A percentile compares a stretch with the other conserved stretches of the same genome.
Evolutionary conservation across 2,329 filamentous ascomycete genomes (phyloP).

Genomic region (Pseudogymnoascus sp.): DNA sequence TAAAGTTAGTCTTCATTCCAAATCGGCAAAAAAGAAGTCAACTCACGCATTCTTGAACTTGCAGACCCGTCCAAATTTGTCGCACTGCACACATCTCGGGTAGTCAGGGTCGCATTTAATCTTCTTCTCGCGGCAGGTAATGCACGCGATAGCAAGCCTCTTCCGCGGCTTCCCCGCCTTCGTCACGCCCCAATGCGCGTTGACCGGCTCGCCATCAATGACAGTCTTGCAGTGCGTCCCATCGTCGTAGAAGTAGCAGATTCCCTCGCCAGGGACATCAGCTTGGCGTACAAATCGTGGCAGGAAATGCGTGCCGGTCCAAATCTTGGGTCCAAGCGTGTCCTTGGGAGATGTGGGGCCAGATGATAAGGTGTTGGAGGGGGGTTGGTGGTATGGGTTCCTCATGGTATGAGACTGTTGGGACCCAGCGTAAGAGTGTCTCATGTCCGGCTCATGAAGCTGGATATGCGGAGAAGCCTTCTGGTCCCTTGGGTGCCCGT

Average conservation of each 20-base stretch:
- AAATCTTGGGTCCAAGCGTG: constrained; percentile 58
- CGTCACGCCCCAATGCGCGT: constrained; percentile 87
- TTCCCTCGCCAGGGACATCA: constrained; percentile 67
- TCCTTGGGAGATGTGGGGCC: constrained; percentile 41
- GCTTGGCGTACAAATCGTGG: constrained; percentile 56
- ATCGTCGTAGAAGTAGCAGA: constrained; percentile 82
- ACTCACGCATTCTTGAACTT: constrained; percentile 80
- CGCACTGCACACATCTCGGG: constrained; percentile 82
- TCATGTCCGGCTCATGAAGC: constrained; percentile 18
- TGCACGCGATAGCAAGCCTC: constrained; percentile 81
- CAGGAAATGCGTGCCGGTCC: constrained; percentile 59
- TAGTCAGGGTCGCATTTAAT: constrained; percentile 91
- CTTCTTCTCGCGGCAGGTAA: constrained; percentile 93
- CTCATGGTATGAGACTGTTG: constrained; percentile 12
- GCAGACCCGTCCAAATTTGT: constrained; percentile 82
- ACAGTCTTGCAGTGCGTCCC: constrained; percentile 73
- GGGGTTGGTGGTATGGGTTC: constrained; percentile 13
- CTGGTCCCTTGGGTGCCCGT: constrained; percentile 17
- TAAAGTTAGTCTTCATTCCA: constrained; percentile 30
- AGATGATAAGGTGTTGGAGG: constrained; percentile 18
- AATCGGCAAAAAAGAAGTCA: neutral
- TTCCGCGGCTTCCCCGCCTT: constrained; percentile 92
- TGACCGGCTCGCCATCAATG: constrained; percentile 80
- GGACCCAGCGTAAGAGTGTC: constrained; percentile 19
- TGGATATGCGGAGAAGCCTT: constrained; percentile 12